Base-by-base conservation (phyloP, 1,139 yeast species). In the Suhomyces ambrosiae region DNA sequence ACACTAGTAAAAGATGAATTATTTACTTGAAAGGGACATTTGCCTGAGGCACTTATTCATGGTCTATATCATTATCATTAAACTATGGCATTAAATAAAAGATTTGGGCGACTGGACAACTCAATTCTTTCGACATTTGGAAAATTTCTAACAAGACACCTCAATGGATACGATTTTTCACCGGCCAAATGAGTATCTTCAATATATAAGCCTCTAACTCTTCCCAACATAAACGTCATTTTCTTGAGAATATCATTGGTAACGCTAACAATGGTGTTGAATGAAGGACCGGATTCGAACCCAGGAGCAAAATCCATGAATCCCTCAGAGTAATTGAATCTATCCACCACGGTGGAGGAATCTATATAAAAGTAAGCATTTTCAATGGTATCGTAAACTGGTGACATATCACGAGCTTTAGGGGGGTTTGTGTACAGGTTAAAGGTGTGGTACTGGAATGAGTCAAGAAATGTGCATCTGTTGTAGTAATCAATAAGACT, bases 321-420 rank as follows among this genome's bases (percentile, higher is more conserved):
- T 5, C 23, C 35, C 9, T 9, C 5, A 4, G 15, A 13, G 2
- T 7, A 11, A 23, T 27, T 15, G 17, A 15, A 19, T 12, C 12
- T 23, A n/a, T 28, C 30, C 30, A 23, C 30, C 21, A 50, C 39
- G 4, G 65, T 54, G 8, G 63, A 44, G 2, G 65, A 53, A 45
- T 66, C 72, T 43, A 66, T 65, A 45, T 66, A 67, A 36, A 65
- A 61, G 50, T 56, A 66, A 26, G 60, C 66, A 49, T 61, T 60
- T 38, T 53, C 56, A 18, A 60, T 44, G 23, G 33, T 35, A 27
- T 40, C 44, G 24, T 44, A 45, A 15, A 41, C 35, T 3, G 50
- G 47, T 25, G 41, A 29, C 9, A 19, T 25, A 22, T 33, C 37
- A 11, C 36, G 27, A 5, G 37, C 30, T 21, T 44, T 44, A 16